Conservation (phyloP, 768 basidiomycete species). For the Podaxis pistillaris region DNA sequence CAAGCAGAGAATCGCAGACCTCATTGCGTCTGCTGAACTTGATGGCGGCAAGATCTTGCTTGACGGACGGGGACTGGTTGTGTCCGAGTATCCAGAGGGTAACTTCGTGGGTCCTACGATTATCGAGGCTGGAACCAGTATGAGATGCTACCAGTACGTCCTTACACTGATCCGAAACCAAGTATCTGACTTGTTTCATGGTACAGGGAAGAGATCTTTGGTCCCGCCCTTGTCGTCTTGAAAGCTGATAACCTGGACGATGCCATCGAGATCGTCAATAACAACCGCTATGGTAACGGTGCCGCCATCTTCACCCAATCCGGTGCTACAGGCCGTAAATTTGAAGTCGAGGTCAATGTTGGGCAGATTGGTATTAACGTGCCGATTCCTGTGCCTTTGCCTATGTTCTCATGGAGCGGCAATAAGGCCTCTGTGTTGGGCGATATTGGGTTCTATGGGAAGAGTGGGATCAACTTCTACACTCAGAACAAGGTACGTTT, state of each 20-base stretch:
- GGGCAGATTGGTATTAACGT: conserved; percentile 95
- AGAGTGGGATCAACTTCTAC: conserved; percentile 90
- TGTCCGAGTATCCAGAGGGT: conserved; percentile 77
- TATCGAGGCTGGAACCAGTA: conserved; percentile 75
- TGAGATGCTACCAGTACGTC: conserved; percentile 84
- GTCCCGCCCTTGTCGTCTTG: conserved; percentile 81
- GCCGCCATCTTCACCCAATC: conserved; percentile 96
- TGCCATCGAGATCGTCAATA: conserved; percentile 86
- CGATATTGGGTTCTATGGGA: conserved; percentile 87
- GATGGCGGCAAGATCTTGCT: conserved; percentile 87
- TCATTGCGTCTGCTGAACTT: conserved; percentile 71
- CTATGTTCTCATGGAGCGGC: conserved; percentile 97
- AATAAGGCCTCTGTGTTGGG: conserved; percentile 79
- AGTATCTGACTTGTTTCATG: neutral
- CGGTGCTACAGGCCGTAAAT: conserved; percentile 92
- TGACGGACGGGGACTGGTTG: conserved; percentile 73
- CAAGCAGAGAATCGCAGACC: conserved; percentile 68
- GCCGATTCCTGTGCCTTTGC: conserved; percentile 86
- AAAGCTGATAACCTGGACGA: conserved; percentile 85
- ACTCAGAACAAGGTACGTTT: conserved; percentile 82
- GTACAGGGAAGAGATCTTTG: conserved; percentile 89
- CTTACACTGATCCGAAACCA: neutral
- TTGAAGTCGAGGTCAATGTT: conserved; percentile 83
- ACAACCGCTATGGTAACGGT: conserved; percentile 90
- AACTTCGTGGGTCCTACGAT: conserved; percentile 96